Base-by-base conservation (phyloP, 2,329 filamentous ascomycete species). In the Fusarium redolens region DNA sequence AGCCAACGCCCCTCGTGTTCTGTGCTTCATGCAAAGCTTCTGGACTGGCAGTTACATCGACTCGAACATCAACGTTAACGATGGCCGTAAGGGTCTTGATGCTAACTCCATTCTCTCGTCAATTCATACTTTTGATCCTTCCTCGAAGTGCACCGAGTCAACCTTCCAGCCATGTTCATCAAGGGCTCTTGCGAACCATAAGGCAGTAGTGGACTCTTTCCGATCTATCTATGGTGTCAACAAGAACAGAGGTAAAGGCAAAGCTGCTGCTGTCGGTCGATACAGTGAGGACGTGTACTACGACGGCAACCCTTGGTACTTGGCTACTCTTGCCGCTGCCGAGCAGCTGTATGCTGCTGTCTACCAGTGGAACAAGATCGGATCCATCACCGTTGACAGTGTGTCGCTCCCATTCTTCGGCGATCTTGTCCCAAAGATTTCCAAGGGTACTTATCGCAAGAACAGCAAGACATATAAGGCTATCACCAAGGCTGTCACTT, bases 121-220 rank as follows among this genome's bases (percentile, higher is more conserved):
- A 4, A 92, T 92, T 67, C 88, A 90, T 77, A 88, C 86, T 9
- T 94, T 93, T 69, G 92, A 95, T 75, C 89, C 91, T 1, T 80
- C 84, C 4, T 87, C 87, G 0, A 85, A 71, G 15, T 94, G 92
- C 75, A 90, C 92, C 76, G 88, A 89, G 52, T 83, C 84, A 7
- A 93, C 92, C 8, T 94, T 94, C 83, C 92, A 94, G 80, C 92
- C 93, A 8, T 94, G 92, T 82, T 92, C 90, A 20, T 82, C 88
- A 63, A 82, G 82, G 44, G 89, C 91, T 12, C 85, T 95, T 37
- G 86, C 91, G 17, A 95, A 93, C 76, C 92, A 93, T 81, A 94
- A 94, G 81, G 88, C 86, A 6, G 87, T 93, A 8, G 89, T 90
- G 0, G 92, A 94, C 78, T 90, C 92, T 0, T 95, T 95, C 85